These are phyloP conservation scores for Corynascus novoguineensis DNA, from an alignment of 495 filamentous ascomycete genomes.

Conservation along the genomic window DNA sequence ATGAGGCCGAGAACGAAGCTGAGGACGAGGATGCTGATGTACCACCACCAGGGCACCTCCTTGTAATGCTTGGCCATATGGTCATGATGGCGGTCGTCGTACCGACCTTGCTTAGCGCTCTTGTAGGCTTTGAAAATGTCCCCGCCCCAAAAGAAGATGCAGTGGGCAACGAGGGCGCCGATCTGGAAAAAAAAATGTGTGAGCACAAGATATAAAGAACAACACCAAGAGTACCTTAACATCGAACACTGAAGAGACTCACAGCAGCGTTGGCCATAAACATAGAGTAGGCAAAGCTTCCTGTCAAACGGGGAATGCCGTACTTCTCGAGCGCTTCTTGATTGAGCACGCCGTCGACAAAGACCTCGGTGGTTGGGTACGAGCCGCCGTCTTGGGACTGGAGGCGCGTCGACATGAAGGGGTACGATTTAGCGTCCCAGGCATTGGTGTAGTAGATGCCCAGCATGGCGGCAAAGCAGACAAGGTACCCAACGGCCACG, in stretches of 20 bases:
- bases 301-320: slow-evolving; percentile 42
- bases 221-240: not conserved
- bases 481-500: slow-evolving; percentile 33
- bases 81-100: slow-evolving; percentile 25
- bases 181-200: slow-evolving; percentile 8
- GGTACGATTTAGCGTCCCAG: slow-evolving; percentile 40
- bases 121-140: slow-evolving; percentile 19
- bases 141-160: slow-evolving; percentile 22
- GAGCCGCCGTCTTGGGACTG: slow-evolving; percentile 32
- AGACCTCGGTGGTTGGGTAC: slow-evolving; percentile 44
- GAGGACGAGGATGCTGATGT: slow-evolving; percentile 37
- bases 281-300: slow-evolving; percentile 38
- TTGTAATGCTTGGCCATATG: slow-evolving; percentile 42
- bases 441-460: slow-evolving; percentile 46
- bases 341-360: slow-evolving; percentile 35
- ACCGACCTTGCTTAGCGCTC: slow-evolving; percentile 9
- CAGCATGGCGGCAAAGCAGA: slow-evolving; percentile 40
- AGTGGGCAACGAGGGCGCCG: slow-evolving; percentile 21
- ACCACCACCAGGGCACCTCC: slow-evolving; percentile 55
- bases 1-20: slow-evolving; percentile 48
- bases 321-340: slow-evolving; percentile 26
- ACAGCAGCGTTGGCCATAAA: slow-evolving; percentile 43
- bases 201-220: not conserved
- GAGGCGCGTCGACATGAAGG: slow-evolving; percentile 49
- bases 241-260: too few species aligned